Evolutionary conservation across 2,329 filamentous ascomycete species (phyloP).

Genomic region (Claviceps digitariae): DNA sequence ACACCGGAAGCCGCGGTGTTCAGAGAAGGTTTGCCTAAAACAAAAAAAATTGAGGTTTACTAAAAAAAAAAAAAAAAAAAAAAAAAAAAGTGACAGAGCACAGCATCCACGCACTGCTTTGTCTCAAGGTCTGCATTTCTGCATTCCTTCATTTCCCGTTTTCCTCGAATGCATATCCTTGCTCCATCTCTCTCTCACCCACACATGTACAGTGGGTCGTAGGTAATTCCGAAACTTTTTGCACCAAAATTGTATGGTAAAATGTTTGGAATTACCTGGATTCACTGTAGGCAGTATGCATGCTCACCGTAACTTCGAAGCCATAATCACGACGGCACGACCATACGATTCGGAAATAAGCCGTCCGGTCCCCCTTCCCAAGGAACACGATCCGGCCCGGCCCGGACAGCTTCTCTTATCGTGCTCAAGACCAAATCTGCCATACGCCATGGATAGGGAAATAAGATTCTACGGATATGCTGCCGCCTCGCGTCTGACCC

Average conservation of each 20-base stretch:
- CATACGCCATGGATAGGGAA: no score
- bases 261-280: no score
- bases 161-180: no score
- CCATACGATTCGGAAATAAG: neutral
- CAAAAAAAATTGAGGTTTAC: neutral
- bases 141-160: no score
- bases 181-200: no score
- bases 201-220: no score
- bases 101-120: neutral
- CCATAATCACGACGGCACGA: neutral
- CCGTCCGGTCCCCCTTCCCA: neutral
- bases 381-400: neutral
- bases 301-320: neutral
- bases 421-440: neutral
- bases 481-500: no score
- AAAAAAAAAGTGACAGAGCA: neutral
- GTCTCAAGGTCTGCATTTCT: neutral
- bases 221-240: no score
- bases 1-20: no score
- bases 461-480: no score
- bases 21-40: no score
- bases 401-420: neutral
- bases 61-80: neutral
- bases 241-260: no score
- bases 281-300: neutral